A percentile compares a stretch with the other conserved stretches of the same genome.
These are phyloP conservation scores for Bipolaris bicolor DNA, from an alignment of 2,329 filamentous ascomycete genomes.

Conservation along the genomic window DNA sequence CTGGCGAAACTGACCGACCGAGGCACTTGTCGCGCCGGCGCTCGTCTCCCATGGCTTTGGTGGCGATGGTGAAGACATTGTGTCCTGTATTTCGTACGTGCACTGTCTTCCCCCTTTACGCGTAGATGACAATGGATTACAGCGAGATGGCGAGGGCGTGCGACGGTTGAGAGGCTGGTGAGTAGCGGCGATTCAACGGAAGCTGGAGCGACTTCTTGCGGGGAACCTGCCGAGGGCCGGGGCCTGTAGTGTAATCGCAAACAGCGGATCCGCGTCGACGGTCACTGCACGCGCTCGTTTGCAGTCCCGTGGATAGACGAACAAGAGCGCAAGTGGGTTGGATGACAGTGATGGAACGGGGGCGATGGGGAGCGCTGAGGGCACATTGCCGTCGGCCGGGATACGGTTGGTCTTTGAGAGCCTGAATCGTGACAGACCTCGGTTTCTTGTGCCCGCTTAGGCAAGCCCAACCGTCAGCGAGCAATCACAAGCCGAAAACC, in stretches of 20 bases:
- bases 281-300: slow-evolving; percentile 5
- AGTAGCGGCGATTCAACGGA: slow-evolving; percentile 13
- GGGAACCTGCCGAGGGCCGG: slow-evolving; percentile 14
- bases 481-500: slow-evolving; percentile 16
- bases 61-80: slow-evolving; percentile 73
- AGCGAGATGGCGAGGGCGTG: slow-evolving; percentile 14
- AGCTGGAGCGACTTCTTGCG: slow-evolving; percentile 11
- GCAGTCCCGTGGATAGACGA: not conserved
- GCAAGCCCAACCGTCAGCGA: slow-evolving; percentile 25
- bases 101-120: slow-evolving; percentile 29
- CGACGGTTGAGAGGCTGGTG: slow-evolving; percentile 10
- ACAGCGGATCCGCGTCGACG: slow-evolving; percentile 23
- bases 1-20: slow-evolving; percentile 43
- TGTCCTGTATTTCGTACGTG: slow-evolving; percentile 19
- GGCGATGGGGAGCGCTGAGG: slow-evolving; percentile 1
- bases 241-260: not conserved
- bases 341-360: not conserved
- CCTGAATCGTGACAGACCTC: slow-evolving; percentile 30
- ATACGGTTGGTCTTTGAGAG: slow-evolving; percentile 29
- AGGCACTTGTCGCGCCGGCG: slow-evolving; percentile 60
- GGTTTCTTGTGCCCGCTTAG: slow-evolving; percentile 30
- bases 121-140: slow-evolving; percentile 12
- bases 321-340: not conserved
- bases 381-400: slow-evolving; percentile 17
- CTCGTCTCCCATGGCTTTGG: slow-evolving; percentile 97